These are phyloP conservation scores for Triticum turgidum DNA, from an alignment of 176 grass and related monocot genomes.

Conservation along the genomic window DNA sequence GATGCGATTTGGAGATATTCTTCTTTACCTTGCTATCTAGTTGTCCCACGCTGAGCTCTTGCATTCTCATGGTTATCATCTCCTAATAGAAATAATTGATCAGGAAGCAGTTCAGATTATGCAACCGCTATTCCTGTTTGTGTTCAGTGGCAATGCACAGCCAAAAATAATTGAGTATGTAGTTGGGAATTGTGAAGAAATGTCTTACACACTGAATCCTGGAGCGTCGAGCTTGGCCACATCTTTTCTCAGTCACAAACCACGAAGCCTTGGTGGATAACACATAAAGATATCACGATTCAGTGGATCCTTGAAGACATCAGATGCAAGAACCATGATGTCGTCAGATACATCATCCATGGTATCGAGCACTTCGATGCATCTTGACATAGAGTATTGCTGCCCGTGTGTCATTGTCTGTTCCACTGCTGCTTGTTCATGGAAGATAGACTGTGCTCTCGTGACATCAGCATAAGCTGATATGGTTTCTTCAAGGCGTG, in stretches of 20 bases:
- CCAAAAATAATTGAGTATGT: neutral
- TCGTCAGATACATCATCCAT: slow-evolving; percentile 19
- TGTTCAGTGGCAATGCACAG: neutral
- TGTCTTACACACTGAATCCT: neutral
- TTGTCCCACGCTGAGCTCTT: neutral
- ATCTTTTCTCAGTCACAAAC: slow-evolving; percentile 24
- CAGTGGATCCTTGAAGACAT: slow-evolving; percentile 13
- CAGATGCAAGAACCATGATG: neutral
- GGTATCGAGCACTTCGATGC: neutral
- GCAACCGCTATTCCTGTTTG: neutral
- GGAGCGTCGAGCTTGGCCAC: neutral
- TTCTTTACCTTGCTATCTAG: neutral
- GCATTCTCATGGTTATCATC: neutral
- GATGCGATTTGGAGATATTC: neutral
- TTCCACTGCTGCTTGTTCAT: neutral
- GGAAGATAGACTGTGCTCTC: neutral
- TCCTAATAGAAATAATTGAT: neutral
- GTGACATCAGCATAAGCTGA: neutral
- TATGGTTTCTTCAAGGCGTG: neutral
- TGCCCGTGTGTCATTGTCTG: neutral
- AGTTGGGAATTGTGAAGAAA: neutral
- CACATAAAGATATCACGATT: neutral
- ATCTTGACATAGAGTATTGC: neutral
- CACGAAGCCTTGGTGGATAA: slow-evolving; percentile 4
- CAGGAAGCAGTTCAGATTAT: neutral